These are phyloP conservation scores for Wickerhamomyces queroliae DNA, from an alignment of 805 yeast genomes.

Conservation along the genomic window DNA sequence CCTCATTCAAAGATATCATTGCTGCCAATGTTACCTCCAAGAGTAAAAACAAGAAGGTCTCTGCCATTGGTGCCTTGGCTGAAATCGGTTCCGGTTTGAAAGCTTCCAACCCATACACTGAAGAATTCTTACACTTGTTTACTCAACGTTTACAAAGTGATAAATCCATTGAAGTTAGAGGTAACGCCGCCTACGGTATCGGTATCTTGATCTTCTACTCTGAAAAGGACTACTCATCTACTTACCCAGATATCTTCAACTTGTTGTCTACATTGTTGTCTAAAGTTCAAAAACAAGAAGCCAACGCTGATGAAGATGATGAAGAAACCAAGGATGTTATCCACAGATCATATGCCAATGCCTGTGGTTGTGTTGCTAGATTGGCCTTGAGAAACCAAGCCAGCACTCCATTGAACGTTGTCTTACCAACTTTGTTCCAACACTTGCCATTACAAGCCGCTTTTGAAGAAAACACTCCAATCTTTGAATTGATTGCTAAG, in stretches of 20 bases:
- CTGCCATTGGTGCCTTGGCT: constrained; percentile 85
- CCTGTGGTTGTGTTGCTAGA: constrained; percentile 96
- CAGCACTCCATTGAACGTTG: constrained; percentile 71
- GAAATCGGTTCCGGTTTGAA: constrained; percentile 80
- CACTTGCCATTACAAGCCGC: constrained; percentile 87
- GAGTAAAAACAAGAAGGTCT: constrained; percentile 69
- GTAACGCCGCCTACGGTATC: constrained; percentile 94
- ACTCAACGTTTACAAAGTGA: constrained; percentile 64
- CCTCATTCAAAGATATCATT: constrained; percentile 62
- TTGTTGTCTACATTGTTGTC: constrained; percentile 66
- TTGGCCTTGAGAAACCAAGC: constrained; percentile 69
- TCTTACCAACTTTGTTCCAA: constrained; percentile 65
- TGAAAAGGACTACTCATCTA: constrained; percentile 38
- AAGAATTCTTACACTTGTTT: constrained; percentile 68
- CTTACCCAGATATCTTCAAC: constrained; percentile 64
- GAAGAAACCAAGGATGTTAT: constrained; percentile 76
- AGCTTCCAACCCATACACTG: constrained; percentile 54
- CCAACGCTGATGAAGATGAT: constrained; percentile 47
- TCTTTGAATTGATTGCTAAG: constrained; percentile 69
- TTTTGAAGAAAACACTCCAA: constrained; percentile 88
- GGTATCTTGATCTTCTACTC: constrained; percentile 62
- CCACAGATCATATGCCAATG: constrained; percentile 85
- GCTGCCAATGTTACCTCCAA: constrained; percentile 51
- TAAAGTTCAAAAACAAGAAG: constrained; percentile 71
- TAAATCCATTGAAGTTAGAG: constrained; percentile 81